Conservation (phyloP, 2,329 filamentous ascomycete species). For the Fusarium luffae region DNA sequence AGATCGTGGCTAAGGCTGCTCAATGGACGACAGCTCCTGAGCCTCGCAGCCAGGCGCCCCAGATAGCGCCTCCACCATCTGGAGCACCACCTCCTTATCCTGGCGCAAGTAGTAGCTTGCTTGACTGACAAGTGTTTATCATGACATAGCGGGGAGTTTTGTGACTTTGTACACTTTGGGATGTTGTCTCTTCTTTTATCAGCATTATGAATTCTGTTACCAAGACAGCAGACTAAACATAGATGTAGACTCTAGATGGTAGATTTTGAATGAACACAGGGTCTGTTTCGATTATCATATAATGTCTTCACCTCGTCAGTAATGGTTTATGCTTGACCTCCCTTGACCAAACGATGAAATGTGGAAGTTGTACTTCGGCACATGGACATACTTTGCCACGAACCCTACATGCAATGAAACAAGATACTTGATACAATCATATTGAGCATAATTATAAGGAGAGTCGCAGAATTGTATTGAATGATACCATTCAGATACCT, state of each 20-base stretch:
- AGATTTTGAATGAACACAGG: neutral
- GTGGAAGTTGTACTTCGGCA: too few species aligned
- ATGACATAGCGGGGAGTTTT: constrained; percentile 36
- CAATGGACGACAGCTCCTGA: constrained; percentile 47
- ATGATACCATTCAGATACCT: too few species aligned
- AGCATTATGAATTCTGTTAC: neutral
- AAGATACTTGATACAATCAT: too few species aligned
- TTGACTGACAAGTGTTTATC: constrained; percentile 33
- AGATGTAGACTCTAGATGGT: constrained; percentile 32
- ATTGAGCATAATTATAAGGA: too few species aligned
- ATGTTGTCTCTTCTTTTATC: constrained; percentile 1
- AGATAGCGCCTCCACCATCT: constrained; percentile 39
- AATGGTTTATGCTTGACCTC: neutral
- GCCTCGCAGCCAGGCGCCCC: constrained; percentile 9
- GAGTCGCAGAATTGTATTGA: too few species aligned
- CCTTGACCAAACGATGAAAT: too few species aligned
- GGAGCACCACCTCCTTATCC: constrained; percentile 30
- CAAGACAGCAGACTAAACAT: constrained; percentile 1
- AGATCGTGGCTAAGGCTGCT: constrained; percentile 69
- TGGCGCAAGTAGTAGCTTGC: constrained; percentile 30
- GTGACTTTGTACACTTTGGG: constrained; percentile 9
- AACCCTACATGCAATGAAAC: too few species aligned
- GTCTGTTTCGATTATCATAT: neutral
- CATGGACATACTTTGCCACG: too few species aligned
- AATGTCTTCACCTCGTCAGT: too few species aligned